Evolutionary conservation across 2,329 filamentous ascomycete species (phyloP).

Genomic region (Bimuria novae-zelandiae): DNA sequence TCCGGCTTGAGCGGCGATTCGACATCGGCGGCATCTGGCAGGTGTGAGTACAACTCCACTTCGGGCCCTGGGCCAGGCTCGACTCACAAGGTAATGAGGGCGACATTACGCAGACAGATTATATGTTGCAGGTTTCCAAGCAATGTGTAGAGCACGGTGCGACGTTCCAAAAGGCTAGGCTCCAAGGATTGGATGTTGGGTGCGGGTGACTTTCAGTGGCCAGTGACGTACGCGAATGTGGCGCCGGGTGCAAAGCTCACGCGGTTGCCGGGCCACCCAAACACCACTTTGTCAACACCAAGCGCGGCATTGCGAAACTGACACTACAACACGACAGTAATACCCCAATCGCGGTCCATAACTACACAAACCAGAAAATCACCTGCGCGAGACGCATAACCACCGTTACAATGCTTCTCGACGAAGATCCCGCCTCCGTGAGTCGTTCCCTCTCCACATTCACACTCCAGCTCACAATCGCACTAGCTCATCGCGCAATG

Average conservation of each 20-base stretch:
- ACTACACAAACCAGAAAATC: background rate
- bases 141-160: background rate
- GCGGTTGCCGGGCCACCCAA: slow-evolving; percentile 33
- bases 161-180: slow-evolving; percentile 8
- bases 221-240: slow-evolving; percentile 44
- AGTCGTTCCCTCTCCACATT: slow-evolving; percentile 27
- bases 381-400: slow-evolving; percentile 7
- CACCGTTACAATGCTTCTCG: slow-evolving; percentile 77
- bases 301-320: slow-evolving; percentile 19
- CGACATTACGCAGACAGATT: slow-evolving; percentile 31
- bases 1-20: slow-evolving; percentile 92
- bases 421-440: slow-evolving; percentile 89
- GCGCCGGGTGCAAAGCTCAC: too few relatives aligned
- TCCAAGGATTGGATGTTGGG: slow-evolving; percentile 18
- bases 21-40: slow-evolving; percentile 90
- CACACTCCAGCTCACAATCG: slow-evolving; percentile 19
- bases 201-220: slow-evolving; percentile 18
- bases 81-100: slow-evolving; percentile 45
- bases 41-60: slow-evolving; percentile 24
- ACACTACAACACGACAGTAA: background rate
- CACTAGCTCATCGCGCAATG: slow-evolving; percentile 88
- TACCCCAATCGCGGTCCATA: background rate
- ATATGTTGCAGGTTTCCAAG: background rate
- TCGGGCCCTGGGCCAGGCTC: background rate
- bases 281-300: slow-evolving; percentile 41